Evolutionary conservation across 23 red algal species (phyloP).

Genomic region (Gracilaria caudata): DNA sequence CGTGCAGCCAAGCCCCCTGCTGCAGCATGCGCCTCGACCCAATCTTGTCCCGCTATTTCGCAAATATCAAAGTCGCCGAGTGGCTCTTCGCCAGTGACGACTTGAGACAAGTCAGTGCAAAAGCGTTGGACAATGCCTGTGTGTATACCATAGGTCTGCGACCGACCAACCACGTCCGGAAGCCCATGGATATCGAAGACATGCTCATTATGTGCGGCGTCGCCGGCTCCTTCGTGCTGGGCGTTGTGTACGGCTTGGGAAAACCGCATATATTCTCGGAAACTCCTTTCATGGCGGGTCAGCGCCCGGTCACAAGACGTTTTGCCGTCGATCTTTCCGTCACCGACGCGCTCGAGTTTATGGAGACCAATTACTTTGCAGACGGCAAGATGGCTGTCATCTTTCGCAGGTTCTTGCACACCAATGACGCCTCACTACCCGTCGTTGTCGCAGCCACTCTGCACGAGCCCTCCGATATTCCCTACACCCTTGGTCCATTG

Average conservation of each 20-base stretch:
- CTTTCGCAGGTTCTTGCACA: slow-evolving; percentile 64
- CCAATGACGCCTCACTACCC: slow-evolving; percentile 38
- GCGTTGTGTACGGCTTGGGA: slow-evolving; percentile 57
- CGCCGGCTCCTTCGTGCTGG: slow-evolving; percentile 52
- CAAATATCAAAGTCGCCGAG: slow-evolving; percentile 29
- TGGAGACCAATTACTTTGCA: slow-evolving; percentile 69
- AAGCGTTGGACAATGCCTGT: slow-evolving; percentile 21
- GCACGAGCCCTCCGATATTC: slow-evolving; percentile 29
- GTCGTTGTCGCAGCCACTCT: slow-evolving; percentile 26
- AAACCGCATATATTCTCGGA: slow-evolving; percentile 59
- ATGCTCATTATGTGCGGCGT: slow-evolving; percentile 54
- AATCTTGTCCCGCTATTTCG: slow-evolving; percentile 22
- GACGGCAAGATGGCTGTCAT: slow-evolving; percentile 59
- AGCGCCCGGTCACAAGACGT: slow-evolving; percentile 45
- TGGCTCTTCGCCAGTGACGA: slow-evolving; percentile 51
- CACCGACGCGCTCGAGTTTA: slow-evolving; percentile 58
- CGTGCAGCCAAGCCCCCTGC: background rate
- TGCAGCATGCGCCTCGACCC: slow-evolving; percentile 47
- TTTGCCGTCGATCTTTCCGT: slow-evolving; percentile 68
- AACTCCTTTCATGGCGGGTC: slow-evolving; percentile 59
- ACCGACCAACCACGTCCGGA: slow-evolving; percentile 1
- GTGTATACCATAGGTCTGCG: slow-evolving; percentile 48
- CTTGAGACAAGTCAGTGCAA: slow-evolving; percentile 37
- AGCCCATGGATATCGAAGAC: slow-evolving; percentile 49
- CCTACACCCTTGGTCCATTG: slow-evolving; percentile 35